phyloP scores from a whole-genome alignment of 1,139 yeast genomes.

The Scheffersomyces lignicola region DNA sequence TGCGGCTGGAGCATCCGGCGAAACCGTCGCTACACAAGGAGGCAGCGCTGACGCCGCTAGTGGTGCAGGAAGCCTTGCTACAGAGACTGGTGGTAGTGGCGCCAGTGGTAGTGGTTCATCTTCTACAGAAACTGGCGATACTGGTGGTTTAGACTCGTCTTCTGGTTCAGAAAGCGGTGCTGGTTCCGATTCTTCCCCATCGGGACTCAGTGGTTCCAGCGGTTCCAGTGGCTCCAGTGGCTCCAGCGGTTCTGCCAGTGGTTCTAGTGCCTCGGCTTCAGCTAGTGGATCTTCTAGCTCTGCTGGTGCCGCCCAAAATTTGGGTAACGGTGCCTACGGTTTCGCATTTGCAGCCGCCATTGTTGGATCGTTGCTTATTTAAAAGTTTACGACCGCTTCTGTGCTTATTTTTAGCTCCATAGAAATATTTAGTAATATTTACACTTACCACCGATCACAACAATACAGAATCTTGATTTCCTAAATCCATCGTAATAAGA shows the following conservation, averaged over 20 bases:
- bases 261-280: constrained; percentile 18
- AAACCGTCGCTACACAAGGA: constrained; percentile 2
- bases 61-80: constrained; percentile 4
- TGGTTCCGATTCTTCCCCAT: constrained; percentile 19
- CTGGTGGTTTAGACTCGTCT: constrained; percentile 10
- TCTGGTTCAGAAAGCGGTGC: constrained; percentile 17
- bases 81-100: constrained; percentile 7
- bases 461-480: too few relatives aligned
- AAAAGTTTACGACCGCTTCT: neutral
- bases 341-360: constrained; percentile 24
- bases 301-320: constrained; percentile 9
- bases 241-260: constrained; percentile 15
- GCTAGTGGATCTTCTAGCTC: constrained; percentile 11
- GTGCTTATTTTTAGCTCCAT: neutral
- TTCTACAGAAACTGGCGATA: constrained; percentile 7
- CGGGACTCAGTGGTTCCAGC: constrained; percentile 16
- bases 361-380: constrained; percentile 25
- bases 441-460: neutral
- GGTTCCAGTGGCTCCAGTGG: constrained; percentile 14
- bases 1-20: constrained; percentile 8
- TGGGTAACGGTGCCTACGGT: constrained; percentile 15
- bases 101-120: constrained; percentile 8
- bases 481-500: too few relatives aligned
- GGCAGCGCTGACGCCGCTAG: constrained; percentile 5
- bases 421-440: neutral